These are phyloP conservation scores for Kalanchoe fedtschenkoi DNA, from an alignment of 164 flowering plant species.

Conservation along the genomic window DNA sequence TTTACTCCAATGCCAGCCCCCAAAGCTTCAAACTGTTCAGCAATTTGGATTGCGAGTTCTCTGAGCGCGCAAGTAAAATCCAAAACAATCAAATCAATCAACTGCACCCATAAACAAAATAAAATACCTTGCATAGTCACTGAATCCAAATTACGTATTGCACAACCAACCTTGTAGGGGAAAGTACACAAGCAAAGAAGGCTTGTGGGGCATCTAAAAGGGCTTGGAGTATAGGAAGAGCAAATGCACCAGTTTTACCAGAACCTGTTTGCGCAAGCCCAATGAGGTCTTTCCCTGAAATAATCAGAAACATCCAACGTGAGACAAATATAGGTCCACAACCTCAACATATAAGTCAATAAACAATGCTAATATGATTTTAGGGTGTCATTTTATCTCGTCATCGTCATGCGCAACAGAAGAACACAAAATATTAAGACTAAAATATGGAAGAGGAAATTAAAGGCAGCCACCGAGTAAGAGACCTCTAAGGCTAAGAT, in stretches of 20 bases:
- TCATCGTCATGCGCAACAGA: too few species aligned
- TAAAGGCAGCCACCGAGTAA: too few species aligned
- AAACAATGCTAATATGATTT: too few species aligned
- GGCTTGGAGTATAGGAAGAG: constrained; percentile 71
- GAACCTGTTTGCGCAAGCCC: constrained; percentile 91
- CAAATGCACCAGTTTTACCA: constrained; percentile 99
- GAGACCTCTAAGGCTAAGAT: too few species aligned
- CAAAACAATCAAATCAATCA: not conserved
- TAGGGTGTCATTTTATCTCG: too few species aligned
- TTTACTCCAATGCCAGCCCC: constrained; percentile 65
- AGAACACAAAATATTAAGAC: too few species aligned
- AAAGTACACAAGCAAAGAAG: constrained; percentile 76
- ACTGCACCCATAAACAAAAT: too few species aligned
- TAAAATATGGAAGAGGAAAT: too few species aligned
- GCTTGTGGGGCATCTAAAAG: constrained; percentile 46
- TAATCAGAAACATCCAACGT: too few species aligned
- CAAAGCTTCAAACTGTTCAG: constrained; percentile 85
- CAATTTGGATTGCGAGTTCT: constrained; percentile 91
- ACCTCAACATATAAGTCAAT: too few species aligned
- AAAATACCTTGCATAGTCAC: not conserved
- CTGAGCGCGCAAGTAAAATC: constrained; percentile 19
- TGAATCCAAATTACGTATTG: not conserved
- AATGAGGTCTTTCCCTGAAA: constrained; percentile 65
- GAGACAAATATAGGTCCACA: too few species aligned
- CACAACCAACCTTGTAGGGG: constrained; percentile 61